Base-by-base conservation (phyloP, 331 rosid genomes). In the Telfairia occidentalis region DNA sequence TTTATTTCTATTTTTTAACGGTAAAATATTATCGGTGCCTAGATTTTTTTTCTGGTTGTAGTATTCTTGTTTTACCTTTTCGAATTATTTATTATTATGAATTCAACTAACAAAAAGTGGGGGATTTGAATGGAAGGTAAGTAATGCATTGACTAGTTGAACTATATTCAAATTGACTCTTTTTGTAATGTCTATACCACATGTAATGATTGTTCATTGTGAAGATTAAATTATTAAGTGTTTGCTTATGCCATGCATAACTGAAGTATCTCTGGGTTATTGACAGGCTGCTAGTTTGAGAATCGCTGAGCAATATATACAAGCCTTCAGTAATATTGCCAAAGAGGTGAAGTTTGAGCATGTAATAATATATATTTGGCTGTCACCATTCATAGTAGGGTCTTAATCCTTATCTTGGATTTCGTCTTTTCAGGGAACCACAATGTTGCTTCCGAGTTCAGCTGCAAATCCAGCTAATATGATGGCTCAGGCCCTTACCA, bases 251-350 rank as follows among this genome's bases (percentile, higher is more conserved):
- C 19, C 40, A 52, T 73, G 50, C 34, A 52, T 52, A 32, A 15
- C 49, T 71, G 23, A 75, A 29, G 24, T 83, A 45, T 80, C 50
- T 37, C 77, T 83, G 46, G 24, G 38, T 60, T 82, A 48, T 71
- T 82, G 85, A 82, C 92, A 94, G 98, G 98, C 97, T 23, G 98
- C 98, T 48, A 88, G 89, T 79, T 84, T 94, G 86, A 88, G 92
- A 78, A 81, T 94, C 35, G 98, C 97, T 24, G 98, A 94, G 86
- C 96, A 91, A 81, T 94, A 94, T 76, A 84, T 94, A 65, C 85
- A 83, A 58, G 97, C 98, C 81, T 94, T 94, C 63, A 52, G 96
- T 76, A 94, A 90, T 72, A 85, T 94, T 71, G 98, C 98, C 50
- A 91, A 94, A 85, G 84, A 94, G 97, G 98, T 91, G 83, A 81